Percentiles rank a stretch among this genome's conserved stretches.
Conservation (phyloP, 805 yeast genomes). For the Blastobotrys terrestris region DNA sequence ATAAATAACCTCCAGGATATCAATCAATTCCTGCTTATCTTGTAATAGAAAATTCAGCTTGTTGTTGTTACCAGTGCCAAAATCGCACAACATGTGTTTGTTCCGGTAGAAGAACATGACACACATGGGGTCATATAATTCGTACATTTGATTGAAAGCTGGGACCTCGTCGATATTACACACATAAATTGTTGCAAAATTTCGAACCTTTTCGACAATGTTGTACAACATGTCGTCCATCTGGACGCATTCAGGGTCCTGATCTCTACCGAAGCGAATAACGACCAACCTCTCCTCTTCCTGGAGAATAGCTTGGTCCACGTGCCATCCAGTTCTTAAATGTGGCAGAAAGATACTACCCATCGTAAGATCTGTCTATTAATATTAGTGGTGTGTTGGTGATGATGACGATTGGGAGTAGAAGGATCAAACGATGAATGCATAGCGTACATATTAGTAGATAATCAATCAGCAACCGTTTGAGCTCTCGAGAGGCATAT, state of each 20-base stretch:
- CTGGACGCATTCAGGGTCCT: slow-evolving; percentile 70
- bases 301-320: slow-evolving; percentile 87
- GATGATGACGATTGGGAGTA: slow-evolving; percentile 1
- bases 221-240: slow-evolving; percentile 84
- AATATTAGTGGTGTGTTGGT: neutral
- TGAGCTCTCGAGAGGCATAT: too few species aligned
- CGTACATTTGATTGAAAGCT: slow-evolving; percentile 88
- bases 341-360: slow-evolving; percentile 81
- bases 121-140: slow-evolving; percentile 81
- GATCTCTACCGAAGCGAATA: slow-evolving; percentile 79
- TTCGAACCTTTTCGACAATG: slow-evolving; percentile 75
- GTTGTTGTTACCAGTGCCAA: slow-evolving; percentile 96
- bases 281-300: slow-evolving; percentile 87
- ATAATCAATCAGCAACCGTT: too few species aligned
- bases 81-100: slow-evolving; percentile 96
- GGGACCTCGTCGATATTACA: slow-evolving; percentile 88
- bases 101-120: slow-evolving; percentile 91
- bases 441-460: slow-evolving; percentile 2
- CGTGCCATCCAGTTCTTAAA: slow-evolving; percentile 87
- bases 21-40: slow-evolving; percentile 84
- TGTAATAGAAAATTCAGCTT: slow-evolving; percentile 76
- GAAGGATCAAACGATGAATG: neutral
- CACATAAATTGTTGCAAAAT: slow-evolving; percentile 81
- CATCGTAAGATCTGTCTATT: slow-evolving; percentile 36
- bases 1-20: slow-evolving; percentile 81